Percentiles rank a stretch among this genome's conserved stretches.
phyloP scores from a whole-genome alignment of 805 yeast genomes.

The Alloascoidea hylecoeti region DNA sequence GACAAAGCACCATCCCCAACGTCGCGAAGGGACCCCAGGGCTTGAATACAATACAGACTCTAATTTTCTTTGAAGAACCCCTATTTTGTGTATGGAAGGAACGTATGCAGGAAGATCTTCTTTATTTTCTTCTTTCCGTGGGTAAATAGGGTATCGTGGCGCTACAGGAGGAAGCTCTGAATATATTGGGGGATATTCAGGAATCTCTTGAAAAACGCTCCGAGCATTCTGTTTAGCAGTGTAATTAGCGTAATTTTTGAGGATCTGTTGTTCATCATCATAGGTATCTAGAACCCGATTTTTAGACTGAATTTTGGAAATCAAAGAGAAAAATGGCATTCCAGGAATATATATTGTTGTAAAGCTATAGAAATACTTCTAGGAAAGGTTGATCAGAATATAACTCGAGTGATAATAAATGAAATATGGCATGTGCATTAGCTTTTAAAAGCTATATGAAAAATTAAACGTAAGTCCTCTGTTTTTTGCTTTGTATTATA shows the following conservation, averaged over 20 bases:
- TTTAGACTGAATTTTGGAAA: too few species aligned
- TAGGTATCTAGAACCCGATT: too few species aligned
- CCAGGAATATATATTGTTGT: too few species aligned
- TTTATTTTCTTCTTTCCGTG: constrained; percentile 11
- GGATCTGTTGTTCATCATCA: neutral
- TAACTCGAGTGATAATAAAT: too few species aligned
- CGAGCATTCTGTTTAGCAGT: neutral
- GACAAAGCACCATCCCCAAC: constrained; percentile 57
- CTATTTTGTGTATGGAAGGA: constrained; percentile 50
- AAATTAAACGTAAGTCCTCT: too few species aligned
- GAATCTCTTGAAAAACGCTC: neutral
- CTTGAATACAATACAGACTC: constrained; percentile 77
- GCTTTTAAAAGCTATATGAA: too few species aligned
- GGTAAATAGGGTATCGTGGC: neutral
- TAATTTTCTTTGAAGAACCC: constrained; percentile 44
- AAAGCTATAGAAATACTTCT: too few species aligned
- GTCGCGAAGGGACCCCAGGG: constrained; percentile 42
- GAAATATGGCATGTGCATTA: too few species aligned
- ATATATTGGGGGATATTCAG: neutral
- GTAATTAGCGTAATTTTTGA: neutral
- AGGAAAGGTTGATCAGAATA: too few species aligned
- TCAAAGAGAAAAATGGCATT: too few species aligned
- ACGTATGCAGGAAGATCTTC: constrained; percentile 48
- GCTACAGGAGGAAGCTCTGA: neutral
- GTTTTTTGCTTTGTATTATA: too few species aligned